Evolutionary conservation across 2,329 filamentous ascomycete species (phyloP).

Genomic region (Botryosphaeria dothidea): DNA sequence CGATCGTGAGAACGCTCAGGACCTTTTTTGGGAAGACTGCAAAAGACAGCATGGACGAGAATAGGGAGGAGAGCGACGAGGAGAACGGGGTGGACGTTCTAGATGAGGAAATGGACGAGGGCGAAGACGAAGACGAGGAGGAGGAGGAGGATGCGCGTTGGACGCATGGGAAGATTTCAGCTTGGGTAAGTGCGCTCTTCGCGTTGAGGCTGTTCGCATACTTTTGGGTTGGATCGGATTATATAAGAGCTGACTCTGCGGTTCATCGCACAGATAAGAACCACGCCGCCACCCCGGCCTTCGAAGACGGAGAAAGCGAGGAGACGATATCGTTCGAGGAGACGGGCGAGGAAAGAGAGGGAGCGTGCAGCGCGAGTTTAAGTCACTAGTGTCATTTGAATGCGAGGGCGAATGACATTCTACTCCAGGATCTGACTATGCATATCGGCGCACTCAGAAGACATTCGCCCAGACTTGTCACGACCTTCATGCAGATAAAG

Average conservation of each 20-base stretch:
- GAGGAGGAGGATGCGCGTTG: background rate
- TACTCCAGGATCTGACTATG: too few species aligned
- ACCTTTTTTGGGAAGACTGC: too few species aligned
- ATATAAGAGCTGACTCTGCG: background rate
- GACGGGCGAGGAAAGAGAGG: conserved; percentile 22
- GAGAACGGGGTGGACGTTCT: background rate
- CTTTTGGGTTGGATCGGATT: background rate
- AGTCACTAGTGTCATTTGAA: too few species aligned
- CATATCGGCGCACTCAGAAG: too few species aligned
- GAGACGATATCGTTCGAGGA: conserved; percentile 1
- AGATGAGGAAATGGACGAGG: background rate
- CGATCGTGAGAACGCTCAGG: background rate
- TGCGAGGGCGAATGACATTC: too few species aligned
- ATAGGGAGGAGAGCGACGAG: background rate
- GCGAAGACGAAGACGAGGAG: background rate
- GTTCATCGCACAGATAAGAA: background rate
- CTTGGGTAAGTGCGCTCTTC: background rate
- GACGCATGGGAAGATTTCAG: background rate
- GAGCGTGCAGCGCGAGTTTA: background rate
- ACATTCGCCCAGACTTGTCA: too few species aligned
- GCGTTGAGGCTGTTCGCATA: background rate
- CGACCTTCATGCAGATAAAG: too few species aligned
- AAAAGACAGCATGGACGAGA: background rate
- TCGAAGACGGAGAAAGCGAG: background rate
- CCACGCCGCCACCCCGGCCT: background rate